Evolutionary conservation across 2,329 filamentous ascomycete species (phyloP), one percentile per base, ranked within the genome.

Genomic region (Tympanopsis confertula): DNA sequence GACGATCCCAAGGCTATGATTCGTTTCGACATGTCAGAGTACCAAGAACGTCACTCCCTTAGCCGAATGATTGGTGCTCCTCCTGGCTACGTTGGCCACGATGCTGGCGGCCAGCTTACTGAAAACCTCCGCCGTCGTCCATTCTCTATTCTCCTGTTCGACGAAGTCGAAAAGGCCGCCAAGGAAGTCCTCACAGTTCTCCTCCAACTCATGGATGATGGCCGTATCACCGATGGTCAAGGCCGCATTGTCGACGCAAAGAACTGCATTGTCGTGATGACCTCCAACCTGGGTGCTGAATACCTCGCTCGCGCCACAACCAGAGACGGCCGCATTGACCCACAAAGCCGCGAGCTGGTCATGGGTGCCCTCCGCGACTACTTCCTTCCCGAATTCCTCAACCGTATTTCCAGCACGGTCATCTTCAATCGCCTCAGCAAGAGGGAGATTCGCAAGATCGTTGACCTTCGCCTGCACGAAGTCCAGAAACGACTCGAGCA

Each of bases 191-290:
- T 98, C 32, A 98, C 91, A 1, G 91, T 98, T 13, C 77, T 98
- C 26, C 76, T 98, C n/a, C 91, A 98, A 61, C 86, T 98, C 53
- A 96, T 98, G 87, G 91, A 98, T 52, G 91, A 98, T 53, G 91
- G 91, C 20, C 87, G 91, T 51, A 96, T 98, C 60, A 98, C 91
- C 13, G 91, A 98, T 54, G 91, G 91, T 35, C 93, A 96, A 74
- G 91, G 91, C 55, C 79, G 91, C 57, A 71, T 95, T 36, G 79
- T 98, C 39, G 91, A 98, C 51, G 91, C 89, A 42, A 86, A 82
- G 63, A 98, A 98, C 71, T 96, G 89, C 57, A 96, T 98, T 48
- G 89, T 98, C 32, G 91, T 98, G 61, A 94, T 98, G 87, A 98
- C 91, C 0, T 95, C 87, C 52, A 98, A 98, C 66, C 62, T 98